Base-by-base conservation (phyloP, 1,284 basidiomycete species). In the Ganoderma meredithae region DNA sequence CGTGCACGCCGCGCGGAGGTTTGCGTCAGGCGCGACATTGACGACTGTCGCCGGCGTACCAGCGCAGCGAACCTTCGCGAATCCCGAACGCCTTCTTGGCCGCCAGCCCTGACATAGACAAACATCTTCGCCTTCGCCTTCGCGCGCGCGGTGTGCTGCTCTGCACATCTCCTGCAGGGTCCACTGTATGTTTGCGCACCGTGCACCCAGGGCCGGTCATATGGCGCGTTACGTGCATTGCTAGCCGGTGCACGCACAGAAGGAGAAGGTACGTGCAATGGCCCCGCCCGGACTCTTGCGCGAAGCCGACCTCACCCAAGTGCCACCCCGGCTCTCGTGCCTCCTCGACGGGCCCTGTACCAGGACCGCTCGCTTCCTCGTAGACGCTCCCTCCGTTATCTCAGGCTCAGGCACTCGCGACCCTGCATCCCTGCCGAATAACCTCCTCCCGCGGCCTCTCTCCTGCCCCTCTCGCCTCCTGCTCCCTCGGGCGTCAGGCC, bases 291-390 rank as follows among this genome's bases (percentile, higher is more conserved):
- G 31, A 1, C 13, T 55, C 31, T 25, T 19, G 25, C 13, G 15
- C 7, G 31, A 55, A 55, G 44, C 44, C 22, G 49, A 27, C 49
- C 25, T 13, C 49, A 15, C 52, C 17, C 27, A 31, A 27, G 22
- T 55, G 52, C 52, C 47, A 49, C 22, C 22, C 52, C 27, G 52
- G 52, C 27, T 19, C 27, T 55, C 19, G 52, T 55, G 52, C 52
- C n/a, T 53, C 31, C 52, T 27, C 52, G 52, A 53, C 52, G 31
- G 25, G 52, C 15, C 25, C 52, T 25, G 52, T 13, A 53, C 25
- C 15, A 13, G 52, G 15, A 31, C 25, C 44, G 27, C 27, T 53
- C 52, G 52, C 27, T 55, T 55, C 52, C 52, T 17, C 1, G 52
- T 10, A 49, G 47, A 25, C 22, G 47, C 22, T 49, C 22, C 22